Conservation (phyloP, 169 alveolate species). For the Neospora caninum region DNA sequence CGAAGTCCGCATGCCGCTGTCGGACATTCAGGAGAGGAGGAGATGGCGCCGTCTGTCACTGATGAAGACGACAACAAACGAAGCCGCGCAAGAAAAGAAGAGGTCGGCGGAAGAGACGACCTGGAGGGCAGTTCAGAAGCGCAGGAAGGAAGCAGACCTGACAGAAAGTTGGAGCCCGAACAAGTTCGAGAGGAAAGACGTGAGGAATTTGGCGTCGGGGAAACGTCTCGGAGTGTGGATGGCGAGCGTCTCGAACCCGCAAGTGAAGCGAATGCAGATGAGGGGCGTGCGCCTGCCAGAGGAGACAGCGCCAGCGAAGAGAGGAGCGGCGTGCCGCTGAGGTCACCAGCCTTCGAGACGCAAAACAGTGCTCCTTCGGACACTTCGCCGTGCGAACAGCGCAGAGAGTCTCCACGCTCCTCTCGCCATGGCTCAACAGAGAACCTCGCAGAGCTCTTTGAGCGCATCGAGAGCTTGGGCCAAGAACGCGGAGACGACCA, state of each 20-base stretch:
- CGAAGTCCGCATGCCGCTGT: too few relatives aligned
- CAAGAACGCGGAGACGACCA: background rate
- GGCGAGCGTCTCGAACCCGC: background rate
- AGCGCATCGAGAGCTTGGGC: background rate
- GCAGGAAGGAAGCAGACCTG: background rate
- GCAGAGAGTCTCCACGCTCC: background rate
- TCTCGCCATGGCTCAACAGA: background rate
- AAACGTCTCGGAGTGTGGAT: background rate
- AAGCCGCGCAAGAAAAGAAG: too few relatives aligned
- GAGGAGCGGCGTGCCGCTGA: background rate
- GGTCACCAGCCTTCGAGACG: background rate
- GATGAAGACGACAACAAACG: too few relatives aligned
- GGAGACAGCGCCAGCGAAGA: background rate
- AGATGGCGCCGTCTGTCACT: too few relatives aligned
- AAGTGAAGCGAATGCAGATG: background rate
- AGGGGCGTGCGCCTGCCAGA: too few relatives aligned
- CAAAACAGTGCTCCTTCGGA: background rate
- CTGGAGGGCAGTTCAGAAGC: background rate
- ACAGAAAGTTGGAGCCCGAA: background rate
- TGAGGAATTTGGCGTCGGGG: background rate
- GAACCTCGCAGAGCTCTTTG: background rate
- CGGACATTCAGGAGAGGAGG: too few relatives aligned
- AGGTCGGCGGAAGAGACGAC: too few relatives aligned
- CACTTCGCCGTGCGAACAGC: background rate
- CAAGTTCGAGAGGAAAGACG: background rate